phyloP scores from a whole-genome alignment of 371 early-diverging fungal species.

The Mucor mucedo region DNA sequence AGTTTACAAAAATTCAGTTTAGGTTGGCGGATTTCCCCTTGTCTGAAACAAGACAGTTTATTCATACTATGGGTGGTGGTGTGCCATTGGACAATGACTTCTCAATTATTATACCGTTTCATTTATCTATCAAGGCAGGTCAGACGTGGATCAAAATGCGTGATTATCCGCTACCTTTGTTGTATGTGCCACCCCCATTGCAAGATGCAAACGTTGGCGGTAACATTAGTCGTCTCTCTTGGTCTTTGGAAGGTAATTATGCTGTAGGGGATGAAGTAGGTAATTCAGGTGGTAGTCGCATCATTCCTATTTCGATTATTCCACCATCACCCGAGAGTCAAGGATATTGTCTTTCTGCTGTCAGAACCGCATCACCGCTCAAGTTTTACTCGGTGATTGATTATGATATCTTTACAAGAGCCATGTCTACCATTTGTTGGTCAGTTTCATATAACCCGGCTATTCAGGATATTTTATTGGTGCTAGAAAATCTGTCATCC shows the following conservation, averaged over 20 bases:
- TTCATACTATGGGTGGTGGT: conserved; percentile 56
- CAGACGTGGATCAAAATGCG: conserved; percentile 49
- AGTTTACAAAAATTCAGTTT: conserved; percentile 29
- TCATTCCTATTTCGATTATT: conserved; percentile 20
- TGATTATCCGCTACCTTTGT: conserved; percentile 60
- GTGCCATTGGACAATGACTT: conserved; percentile 54
- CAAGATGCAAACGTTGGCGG: background rate
- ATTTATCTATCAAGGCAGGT: conserved; percentile 42
- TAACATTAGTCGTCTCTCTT: conserved; percentile 11
- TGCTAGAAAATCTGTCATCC: conserved; percentile 60
- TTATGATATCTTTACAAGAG: conserved; percentile 37
- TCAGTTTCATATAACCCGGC: conserved; percentile 62
- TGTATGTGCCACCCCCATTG: conserved; percentile 46
- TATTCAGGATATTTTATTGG: conserved; percentile 59
- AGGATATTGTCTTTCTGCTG: conserved; percentile 38
- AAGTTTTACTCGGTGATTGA: conserved; percentile 60
- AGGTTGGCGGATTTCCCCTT: conserved; percentile 43
- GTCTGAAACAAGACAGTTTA: conserved; percentile 48
- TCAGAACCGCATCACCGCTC: conserved; percentile 58
- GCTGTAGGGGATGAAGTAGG: conserved; percentile 40
- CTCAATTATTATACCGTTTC: conserved; percentile 56
- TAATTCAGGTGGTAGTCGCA: conserved; percentile 24
- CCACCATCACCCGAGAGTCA: background rate
- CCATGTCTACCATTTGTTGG: conserved; percentile 46
- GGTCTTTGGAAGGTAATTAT: conserved; percentile 36